A percentile compares a stretch with the other conserved stretches of the same genome.
Evolutionary conservation across 2,329 filamentous ascomycete species (phyloP).

Genomic region (Diaporthe caulivora): DNA sequence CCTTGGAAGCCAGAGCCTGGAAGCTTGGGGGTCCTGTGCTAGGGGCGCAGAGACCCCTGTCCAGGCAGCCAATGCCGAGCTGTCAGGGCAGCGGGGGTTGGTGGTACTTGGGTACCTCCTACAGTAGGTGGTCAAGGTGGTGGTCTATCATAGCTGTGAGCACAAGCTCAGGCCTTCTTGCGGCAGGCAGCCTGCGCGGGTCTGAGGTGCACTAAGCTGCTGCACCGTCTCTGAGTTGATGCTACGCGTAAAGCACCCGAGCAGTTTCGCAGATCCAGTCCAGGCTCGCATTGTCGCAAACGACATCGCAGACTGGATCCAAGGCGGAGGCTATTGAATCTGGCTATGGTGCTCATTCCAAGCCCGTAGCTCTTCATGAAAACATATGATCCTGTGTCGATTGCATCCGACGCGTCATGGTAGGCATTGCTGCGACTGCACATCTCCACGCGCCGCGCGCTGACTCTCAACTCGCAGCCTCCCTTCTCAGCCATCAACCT

Average conservation of each 20-base stretch:
- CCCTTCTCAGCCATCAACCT: conserved; percentile 92
- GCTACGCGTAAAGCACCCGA: conserved; percentile 28
- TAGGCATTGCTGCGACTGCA: background rate
- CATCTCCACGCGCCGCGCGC: conserved; percentile 27
- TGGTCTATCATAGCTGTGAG: background rate
- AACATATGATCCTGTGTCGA: background rate
- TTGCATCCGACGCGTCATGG: conserved; percentile 23
- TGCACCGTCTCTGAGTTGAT: background rate
- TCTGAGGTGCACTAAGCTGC: background rate
- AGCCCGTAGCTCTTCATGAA: background rate
- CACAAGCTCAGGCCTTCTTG: background rate
- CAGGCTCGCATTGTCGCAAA: conserved; percentile 1
- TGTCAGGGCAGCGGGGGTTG: conserved; percentile 16
- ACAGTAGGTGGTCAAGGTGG: no score
- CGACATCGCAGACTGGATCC: background rate
- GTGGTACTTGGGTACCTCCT: background rate
- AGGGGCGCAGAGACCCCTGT: conserved; percentile 5
- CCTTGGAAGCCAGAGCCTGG: conserved; percentile 29
- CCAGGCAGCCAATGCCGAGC: conserved; percentile 26
- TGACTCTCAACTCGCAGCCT: conserved; percentile 55
- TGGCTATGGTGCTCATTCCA: background rate
- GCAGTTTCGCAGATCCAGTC: background rate
- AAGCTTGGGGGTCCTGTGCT: conserved; percentile 17
- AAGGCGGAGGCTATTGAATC: background rate
- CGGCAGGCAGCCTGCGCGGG: conserved; percentile 4